phyloP scores from a whole-genome alignment of 176 grass and related monocot genomes.

The Guadua angustifolia region DNA sequence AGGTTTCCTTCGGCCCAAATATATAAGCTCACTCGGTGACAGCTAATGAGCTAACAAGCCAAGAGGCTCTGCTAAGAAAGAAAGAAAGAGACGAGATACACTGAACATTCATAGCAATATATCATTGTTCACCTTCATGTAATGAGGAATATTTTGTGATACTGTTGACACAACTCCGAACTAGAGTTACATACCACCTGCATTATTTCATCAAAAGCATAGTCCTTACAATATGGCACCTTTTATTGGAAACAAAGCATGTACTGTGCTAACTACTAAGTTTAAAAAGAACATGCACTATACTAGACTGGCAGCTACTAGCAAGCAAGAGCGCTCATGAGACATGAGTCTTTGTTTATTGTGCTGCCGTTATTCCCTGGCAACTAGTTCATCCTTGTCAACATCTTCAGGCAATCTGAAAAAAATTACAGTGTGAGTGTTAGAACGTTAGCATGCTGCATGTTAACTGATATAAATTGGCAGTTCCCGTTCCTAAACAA shows the following conservation, averaged over 20 bases:
- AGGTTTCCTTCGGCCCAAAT: no score
- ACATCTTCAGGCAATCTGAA: conserved; percentile 34
- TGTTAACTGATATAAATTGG: not conserved
- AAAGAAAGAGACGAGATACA: no score
- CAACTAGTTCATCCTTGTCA: not conserved
- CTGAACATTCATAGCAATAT: no score
- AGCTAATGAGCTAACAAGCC: no score
- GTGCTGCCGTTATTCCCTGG: not conserved
- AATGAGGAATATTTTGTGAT: no score
- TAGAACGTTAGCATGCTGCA: not conserved
- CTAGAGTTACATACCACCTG: no score
- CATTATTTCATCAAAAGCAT: not conserved
- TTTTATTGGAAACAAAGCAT: conserved; percentile 5
- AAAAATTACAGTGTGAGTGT: not conserved
- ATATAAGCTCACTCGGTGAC: no score
- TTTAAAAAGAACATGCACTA: not conserved
- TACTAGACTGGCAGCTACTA: not conserved
- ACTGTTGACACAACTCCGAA: no score
- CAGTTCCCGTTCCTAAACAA: not conserved
- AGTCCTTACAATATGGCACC: not conserved
- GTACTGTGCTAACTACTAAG: no score
- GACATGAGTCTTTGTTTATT: not conserved
- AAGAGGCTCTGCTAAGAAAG: no score
- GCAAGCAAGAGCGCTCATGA: not conserved
- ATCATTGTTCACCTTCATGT: no score